A percentile compares a stretch with the other conserved stretches of the same genome.
Evolutionary conservation across 73 alveolate genomes (phyloP).

Genomic region (Blepharisma stoltei): DNA sequence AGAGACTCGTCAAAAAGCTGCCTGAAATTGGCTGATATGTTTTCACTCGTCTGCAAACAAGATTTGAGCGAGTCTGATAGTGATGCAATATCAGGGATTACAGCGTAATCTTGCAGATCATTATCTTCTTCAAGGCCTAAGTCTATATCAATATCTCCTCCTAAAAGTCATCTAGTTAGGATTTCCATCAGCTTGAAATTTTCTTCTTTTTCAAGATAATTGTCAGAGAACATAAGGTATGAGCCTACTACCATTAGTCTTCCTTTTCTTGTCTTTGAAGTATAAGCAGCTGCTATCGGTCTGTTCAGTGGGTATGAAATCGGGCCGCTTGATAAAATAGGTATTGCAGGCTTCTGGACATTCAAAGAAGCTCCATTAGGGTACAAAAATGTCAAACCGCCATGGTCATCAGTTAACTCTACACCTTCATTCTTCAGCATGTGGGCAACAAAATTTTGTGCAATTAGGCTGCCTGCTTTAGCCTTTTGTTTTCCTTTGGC

Average conservation of each 20-base stretch:
- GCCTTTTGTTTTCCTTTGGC: slow-evolving; percentile 9
- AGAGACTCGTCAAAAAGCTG: slow-evolving; percentile 70
- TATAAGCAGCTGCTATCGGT: slow-evolving; percentile 34
- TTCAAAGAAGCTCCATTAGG: slow-evolving; percentile 92
- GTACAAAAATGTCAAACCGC: slow-evolving; percentile 69
- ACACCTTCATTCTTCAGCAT: slow-evolving; percentile 50
- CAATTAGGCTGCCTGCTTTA: slow-evolving; percentile 30
- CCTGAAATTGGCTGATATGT: slow-evolving; percentile 83
- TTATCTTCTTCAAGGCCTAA: slow-evolving; percentile 40
- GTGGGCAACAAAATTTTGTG: slow-evolving; percentile 48
- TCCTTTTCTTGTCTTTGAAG: slow-evolving; percentile 39
- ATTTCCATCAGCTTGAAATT: slow-evolving; percentile 75
- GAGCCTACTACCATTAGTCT: slow-evolving; percentile 58
- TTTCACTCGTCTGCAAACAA: slow-evolving; percentile 82
- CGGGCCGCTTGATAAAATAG: slow-evolving; percentile 83
- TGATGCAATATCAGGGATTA: slow-evolving; percentile 96
- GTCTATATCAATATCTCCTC: slow-evolving; percentile 35
- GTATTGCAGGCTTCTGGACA: slow-evolving; percentile 72
- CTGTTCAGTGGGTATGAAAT: slow-evolving; percentile 86
- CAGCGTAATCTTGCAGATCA: slow-evolving; percentile 73
- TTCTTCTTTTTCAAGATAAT: slow-evolving; percentile 54
- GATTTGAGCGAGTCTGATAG: slow-evolving; percentile 89
- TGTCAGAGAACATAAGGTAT: slow-evolving; percentile 50
- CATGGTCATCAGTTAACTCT: slow-evolving; percentile 58
- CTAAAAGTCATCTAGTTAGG: slow-evolving; percentile 72